Percentiles rank a stretch among this genome's conserved stretches.
phyloP scores from a whole-genome alignment of 2,329 filamentous ascomycete genomes.

The Cytospora mali region DNA sequence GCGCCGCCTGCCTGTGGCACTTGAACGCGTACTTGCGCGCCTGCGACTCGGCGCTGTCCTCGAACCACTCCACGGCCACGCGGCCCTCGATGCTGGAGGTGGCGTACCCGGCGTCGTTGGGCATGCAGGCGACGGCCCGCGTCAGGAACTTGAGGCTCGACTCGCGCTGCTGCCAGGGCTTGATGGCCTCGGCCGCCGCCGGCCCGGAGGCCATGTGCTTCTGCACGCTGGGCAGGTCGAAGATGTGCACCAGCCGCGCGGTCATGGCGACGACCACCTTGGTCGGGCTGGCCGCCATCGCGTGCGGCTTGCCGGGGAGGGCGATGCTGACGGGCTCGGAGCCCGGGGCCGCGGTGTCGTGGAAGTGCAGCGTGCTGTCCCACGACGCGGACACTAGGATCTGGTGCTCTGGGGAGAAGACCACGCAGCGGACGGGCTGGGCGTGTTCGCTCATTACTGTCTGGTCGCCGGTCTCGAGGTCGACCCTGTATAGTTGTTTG shows the following conservation, averaged over 20 bases:
- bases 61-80: slow-evolving; percentile 97
- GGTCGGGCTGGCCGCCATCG: slow-evolving; percentile 72
- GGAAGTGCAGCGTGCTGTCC: slow-evolving; percentile 88
- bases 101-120: slow-evolving; percentile 91
- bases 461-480: slow-evolving; percentile 72
- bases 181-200: slow-evolving; percentile 52
- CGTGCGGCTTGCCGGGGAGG: slow-evolving; percentile 87
- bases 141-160: slow-evolving; percentile 97
- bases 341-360: slow-evolving; percentile 61
- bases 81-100: slow-evolving; percentile 91
- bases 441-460: slow-evolving; percentile 77
- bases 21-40: slow-evolving; percentile 98
- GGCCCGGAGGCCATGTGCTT: slow-evolving; percentile 55
- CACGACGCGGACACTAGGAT: slow-evolving; percentile 89
- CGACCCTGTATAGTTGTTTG: slow-evolving; percentile 48
- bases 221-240: slow-evolving; percentile 75
- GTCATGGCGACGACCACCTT: slow-evolving; percentile 97
- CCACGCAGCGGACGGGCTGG: slow-evolving; percentile 78
- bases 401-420: slow-evolving; percentile 75
- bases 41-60: slow-evolving; percentile 80
- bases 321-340: slow-evolving; percentile 64
- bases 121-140: slow-evolving; percentile 91
- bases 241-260: slow-evolving; percentile 89
- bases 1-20: slow-evolving; percentile 80
- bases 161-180: slow-evolving; percentile 92